These are phyloP conservation scores for Cenchrus fungigraminus DNA, from an alignment of 176 grass and related monocot genomes.

Conservation along the genomic window DNA sequence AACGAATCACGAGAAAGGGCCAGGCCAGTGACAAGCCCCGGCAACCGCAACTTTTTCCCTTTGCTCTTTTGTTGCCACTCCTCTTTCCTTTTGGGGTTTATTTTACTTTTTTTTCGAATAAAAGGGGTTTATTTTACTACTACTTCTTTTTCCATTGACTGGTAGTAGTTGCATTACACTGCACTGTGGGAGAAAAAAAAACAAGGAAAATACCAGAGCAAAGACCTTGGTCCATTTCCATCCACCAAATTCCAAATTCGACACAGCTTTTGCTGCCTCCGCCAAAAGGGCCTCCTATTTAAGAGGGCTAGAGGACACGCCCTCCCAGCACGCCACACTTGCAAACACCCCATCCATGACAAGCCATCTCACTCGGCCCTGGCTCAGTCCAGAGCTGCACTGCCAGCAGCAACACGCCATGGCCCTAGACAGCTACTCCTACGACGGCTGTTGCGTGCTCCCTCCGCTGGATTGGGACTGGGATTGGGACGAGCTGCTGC, in stretches of 20 bases:
- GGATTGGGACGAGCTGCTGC: slow-evolving; percentile 31
- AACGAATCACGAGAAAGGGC: slow-evolving; percentile 70
- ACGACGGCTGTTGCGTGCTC: slow-evolving; percentile 30
- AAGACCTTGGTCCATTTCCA: slow-evolving; percentile 23
- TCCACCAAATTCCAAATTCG: slow-evolving; percentile 26
- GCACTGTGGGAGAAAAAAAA: background rate
- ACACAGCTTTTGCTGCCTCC: slow-evolving; percentile 49
- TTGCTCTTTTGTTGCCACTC: slow-evolving; percentile 38
- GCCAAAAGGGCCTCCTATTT: slow-evolving; percentile 59
- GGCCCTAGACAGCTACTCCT: slow-evolving; percentile 49
- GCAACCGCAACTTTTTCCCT: slow-evolving; percentile 45
- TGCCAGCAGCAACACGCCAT: slow-evolving; percentile 34
- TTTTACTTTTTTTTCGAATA: background rate
- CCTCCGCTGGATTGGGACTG: slow-evolving; percentile 27
- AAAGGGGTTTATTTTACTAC: background rate
- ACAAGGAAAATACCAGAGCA: background rate
- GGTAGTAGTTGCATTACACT: slow-evolving; percentile 1
- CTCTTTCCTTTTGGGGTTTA: background rate
- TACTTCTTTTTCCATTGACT: slow-evolving; percentile 58
- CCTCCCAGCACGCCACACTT: background rate
- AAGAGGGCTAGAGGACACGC: slow-evolving; percentile 35
- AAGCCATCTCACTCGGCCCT: slow-evolving; percentile 39
- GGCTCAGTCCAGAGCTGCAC: background rate
- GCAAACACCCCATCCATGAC: slow-evolving; percentile 3
- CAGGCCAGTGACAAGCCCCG: slow-evolving; percentile 10